Percentiles rank a stretch among this genome's conserved stretches.
Conservation (phyloP, 306 rosid species). For the Mucuna pruriens region DNA sequence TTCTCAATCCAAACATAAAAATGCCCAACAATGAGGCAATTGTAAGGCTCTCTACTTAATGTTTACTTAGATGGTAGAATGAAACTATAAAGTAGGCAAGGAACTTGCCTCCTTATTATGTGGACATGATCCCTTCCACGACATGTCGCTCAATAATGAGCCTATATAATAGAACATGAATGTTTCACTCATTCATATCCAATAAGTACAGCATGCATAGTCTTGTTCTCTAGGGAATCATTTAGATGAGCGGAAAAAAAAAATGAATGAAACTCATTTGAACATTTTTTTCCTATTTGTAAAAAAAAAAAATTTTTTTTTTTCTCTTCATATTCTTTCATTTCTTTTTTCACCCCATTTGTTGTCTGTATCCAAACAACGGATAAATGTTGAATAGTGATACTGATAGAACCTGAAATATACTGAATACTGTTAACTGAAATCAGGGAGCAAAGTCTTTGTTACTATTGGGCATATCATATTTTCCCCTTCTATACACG, state of each 20-base stretch:
- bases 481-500: background rate
- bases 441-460: background rate
- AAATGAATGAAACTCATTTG: too few species aligned
- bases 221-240: background rate
- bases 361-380: background rate
- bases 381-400: background rate
- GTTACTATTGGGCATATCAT: background rate
- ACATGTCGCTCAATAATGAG: background rate
- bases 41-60: background rate
- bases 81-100: background rate
- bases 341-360: background rate
- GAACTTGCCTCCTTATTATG: background rate
- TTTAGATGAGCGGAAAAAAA: too few species aligned
- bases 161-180: background rate
- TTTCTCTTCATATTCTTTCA: background rate
- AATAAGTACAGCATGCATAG: background rate
- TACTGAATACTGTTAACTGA: background rate
- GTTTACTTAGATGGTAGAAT: background rate
- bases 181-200: background rate
- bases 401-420: background rate
- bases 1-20: background rate
- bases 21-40: background rate
- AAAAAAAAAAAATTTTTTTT: too few species aligned
- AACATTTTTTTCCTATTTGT: too few species aligned
- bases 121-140: background rate